These are phyloP conservation scores for Irpex rosettiformis DNA, from an alignment of 1,284 basidiomycete genomes.

Conservation along the genomic window DNA sequence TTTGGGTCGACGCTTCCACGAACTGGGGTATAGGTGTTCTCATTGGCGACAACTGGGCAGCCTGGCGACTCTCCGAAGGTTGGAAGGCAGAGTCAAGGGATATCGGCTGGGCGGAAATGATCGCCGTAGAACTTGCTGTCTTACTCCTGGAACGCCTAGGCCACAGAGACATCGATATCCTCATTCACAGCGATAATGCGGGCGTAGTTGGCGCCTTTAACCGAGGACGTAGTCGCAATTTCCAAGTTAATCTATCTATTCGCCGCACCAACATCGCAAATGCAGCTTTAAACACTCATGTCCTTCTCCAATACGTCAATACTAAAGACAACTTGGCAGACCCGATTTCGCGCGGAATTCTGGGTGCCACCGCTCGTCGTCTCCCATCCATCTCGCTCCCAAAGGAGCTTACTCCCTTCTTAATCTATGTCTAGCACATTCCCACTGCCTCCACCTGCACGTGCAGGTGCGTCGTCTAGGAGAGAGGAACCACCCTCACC, in stretches of 20 bases:
- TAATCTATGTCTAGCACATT: not conserved
- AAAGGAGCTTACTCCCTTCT: not conserved
- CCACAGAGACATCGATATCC: no score
- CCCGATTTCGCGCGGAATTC: not conserved
- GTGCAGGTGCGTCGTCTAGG: not conserved
- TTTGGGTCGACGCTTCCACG: slow-evolving; percentile 35
- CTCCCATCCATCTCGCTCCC: not conserved
- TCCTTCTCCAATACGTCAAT: slow-evolving; percentile 9
- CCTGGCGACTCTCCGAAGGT: slow-evolving; percentile 27
- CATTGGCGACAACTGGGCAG: slow-evolving; percentile 25
- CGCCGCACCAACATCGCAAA: slow-evolving; percentile 16
- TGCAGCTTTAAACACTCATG: slow-evolving; percentile 21
- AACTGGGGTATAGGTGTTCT: slow-evolving; percentile 36
- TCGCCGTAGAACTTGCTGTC: slow-evolving; percentile 33
- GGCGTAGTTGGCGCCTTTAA: no score
- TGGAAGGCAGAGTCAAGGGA: slow-evolving; percentile 27
- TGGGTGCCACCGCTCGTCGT: not conserved
- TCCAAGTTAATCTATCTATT: slow-evolving; percentile 21
- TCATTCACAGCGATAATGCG: no score
- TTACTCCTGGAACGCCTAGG: no score
- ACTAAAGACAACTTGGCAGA: not conserved
- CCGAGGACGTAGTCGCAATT: no score
- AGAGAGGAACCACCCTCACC: not conserved
- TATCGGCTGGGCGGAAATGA: slow-evolving; percentile 40
- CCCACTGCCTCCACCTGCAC: not conserved